A percentile compares a stretch with the other conserved stretches of the same genome.
Evolutionary conservation across 1,284 basidiomycete species (phyloP).

Genomic region (Papiliotrema fonsecae): DNA sequence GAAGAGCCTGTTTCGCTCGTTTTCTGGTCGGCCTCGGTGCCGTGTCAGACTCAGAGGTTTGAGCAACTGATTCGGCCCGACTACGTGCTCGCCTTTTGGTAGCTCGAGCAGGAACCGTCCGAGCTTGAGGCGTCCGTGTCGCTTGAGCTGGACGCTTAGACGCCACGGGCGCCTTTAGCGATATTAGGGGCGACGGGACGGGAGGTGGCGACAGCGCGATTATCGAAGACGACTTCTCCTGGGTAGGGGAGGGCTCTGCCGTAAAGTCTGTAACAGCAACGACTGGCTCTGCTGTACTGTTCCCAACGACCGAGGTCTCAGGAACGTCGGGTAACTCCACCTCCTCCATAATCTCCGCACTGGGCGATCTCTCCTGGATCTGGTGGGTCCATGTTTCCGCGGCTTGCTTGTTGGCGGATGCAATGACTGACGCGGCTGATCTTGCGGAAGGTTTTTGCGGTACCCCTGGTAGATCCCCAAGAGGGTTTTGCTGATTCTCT

Average conservation of each 20-base stretch:
- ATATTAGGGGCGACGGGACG: not conserved
- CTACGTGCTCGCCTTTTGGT: not conserved
- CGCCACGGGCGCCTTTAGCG: not conserved
- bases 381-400: conserved; percentile 2
- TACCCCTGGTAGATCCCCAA: conserved; percentile 12
- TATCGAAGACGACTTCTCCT: not conserved
- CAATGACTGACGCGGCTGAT: conserved; percentile 28
- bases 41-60: not conserved
- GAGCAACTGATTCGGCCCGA: not conserved
- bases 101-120: not conserved
- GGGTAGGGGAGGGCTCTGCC: not conserved
- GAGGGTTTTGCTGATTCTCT: conserved; percentile 31
- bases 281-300: not conserved
- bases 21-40: not conserved
- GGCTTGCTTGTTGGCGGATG: conserved; percentile 18
- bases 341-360: not conserved
- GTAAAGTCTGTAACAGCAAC: not conserved
- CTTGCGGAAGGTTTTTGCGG: conserved; percentile 5
- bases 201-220: not conserved
- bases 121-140: too few species aligned
- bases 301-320: not conserved
- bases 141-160: not conserved
- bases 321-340: not conserved
- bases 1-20: not conserved
- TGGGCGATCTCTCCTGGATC: conserved; percentile 2